Evolutionary conservation across 805 yeast genomes (phyloP).

Genomic region (Myxozyma sirexii): DNA sequence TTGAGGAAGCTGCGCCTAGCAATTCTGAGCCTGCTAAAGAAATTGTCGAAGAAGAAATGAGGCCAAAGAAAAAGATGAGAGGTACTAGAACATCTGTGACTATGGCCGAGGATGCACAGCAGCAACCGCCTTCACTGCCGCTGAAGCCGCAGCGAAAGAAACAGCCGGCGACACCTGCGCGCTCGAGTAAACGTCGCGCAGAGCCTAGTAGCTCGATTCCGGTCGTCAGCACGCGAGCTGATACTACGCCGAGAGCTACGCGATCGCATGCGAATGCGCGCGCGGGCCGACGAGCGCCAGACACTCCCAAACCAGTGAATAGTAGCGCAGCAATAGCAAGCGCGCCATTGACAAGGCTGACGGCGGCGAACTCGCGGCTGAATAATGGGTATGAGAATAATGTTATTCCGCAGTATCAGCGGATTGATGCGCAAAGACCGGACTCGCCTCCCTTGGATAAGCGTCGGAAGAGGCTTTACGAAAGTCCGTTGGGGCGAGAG

Average conservation of each 20-base stretch:
- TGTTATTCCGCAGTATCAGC: conserved; percentile 31
- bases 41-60: neutral
- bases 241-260: conserved; percentile 3
- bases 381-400: conserved; percentile 44
- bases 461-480: conserved; percentile 18
- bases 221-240: neutral
- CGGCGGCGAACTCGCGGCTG: conserved; percentile 23
- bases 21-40: neutral
- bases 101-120: neutral
- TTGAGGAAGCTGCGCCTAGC: neutral
- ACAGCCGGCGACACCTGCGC: conserved; percentile 9
- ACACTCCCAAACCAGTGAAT: neutral
- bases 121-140: neutral
- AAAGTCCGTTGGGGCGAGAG: conserved; percentile 26
- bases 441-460: conserved; percentile 30
- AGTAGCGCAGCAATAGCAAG: neutral
- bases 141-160: conserved; percentile 1
- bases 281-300: neutral
- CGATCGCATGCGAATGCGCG: neutral
- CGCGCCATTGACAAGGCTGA: conserved; percentile 16
- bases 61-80: neutral
- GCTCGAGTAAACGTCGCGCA: neutral
- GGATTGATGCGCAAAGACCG: conserved; percentile 26
- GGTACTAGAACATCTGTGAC: neutral
- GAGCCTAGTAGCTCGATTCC: conserved; percentile 4